Evolutionary conservation across 208 protist genomes (phyloP), one percentile per base, ranked within the genome.

Genomic region (Leishmania martiniquensis): DNA sequence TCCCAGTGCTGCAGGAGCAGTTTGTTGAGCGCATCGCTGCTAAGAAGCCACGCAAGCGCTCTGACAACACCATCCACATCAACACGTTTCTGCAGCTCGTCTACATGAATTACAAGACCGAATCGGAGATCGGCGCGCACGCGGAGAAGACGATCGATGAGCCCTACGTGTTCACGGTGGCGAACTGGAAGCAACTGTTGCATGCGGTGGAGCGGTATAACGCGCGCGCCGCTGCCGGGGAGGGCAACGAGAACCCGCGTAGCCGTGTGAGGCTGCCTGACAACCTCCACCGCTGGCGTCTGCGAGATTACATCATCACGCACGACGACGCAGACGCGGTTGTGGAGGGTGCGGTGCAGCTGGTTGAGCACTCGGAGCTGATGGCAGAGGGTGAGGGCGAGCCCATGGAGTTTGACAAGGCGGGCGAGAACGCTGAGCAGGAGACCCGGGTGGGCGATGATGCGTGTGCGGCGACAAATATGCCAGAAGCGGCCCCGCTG

Each of bases 21-120:
- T 87, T 96, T 37, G 88, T 94, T n/a, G 90, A 96, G 83, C 83
- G 87, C 51, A 92, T 96, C 75, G 89, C 90, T 44, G 63, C 77
- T 44, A 89, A 88, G 80, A 77, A 90, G 66, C 89, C 89, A 0
- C 77, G 78, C 54, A 93, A 93, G 81, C 91, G 89, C 75, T 88
- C 83, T 1, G 84, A 96, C 78, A 87, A 85, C 78, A 88, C 86
- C 45, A 94, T 96, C 68, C 82, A 77, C 75, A 86, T 91, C 77
- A 94, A 96, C 85, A 93, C 92, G 4, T 96, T 95, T 76, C 74
- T 96, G 65, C 82, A 93, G 75, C 85, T 96, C 25, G 81, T 94
- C 10, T 96, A 96, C 83, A 90, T 89, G 85, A 94, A 94, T 84
- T 96, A 96, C 87, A 96, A 96, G 79, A 92, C 92, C 25, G 87